A percentile compares a stretch with the other conserved stretches of the same genome.
phyloP scores from a whole-genome alignment of 2,329 filamentous ascomycete species.

The Cryphonectria carpinicola region DNA sequence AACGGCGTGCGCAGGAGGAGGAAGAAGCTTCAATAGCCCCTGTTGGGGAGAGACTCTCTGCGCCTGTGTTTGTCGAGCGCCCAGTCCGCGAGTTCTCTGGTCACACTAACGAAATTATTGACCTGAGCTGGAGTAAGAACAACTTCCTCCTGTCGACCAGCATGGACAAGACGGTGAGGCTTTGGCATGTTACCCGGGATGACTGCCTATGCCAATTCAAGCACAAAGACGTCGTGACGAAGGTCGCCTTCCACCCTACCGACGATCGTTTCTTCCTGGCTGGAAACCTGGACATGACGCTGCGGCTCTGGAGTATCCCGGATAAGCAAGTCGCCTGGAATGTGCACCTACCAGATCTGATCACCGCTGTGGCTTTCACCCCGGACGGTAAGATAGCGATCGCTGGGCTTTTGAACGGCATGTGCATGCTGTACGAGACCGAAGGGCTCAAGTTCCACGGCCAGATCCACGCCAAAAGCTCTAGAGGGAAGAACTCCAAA shows the following conservation, averaged over 20 bases:
- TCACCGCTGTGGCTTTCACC: slow-evolving; percentile 91
- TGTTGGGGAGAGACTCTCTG: slow-evolving; percentile 71
- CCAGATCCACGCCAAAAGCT: slow-evolving; percentile 92
- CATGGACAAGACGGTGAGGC: slow-evolving; percentile 94
- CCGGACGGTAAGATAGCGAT: slow-evolving; percentile 90
- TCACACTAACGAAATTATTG: slow-evolving; percentile 83
- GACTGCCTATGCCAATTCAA: slow-evolving; percentile 94
- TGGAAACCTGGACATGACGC: slow-evolving; percentile 84
- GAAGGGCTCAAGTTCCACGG: slow-evolving; percentile 83
- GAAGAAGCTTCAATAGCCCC: slow-evolving; percentile 56
- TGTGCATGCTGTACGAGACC: slow-evolving; percentile 91
- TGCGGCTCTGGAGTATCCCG: slow-evolving; percentile 94
- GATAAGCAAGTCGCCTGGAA: slow-evolving; percentile 91
- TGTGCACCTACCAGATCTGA: slow-evolving; percentile 78
- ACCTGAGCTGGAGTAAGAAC: slow-evolving; percentile 98
- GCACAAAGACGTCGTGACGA: slow-evolving; percentile 93
- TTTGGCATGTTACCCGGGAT: slow-evolving; percentile 86
- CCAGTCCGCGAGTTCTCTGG: slow-evolving; percentile 80
- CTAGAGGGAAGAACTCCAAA: slow-evolving; percentile 89
- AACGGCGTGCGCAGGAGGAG: slow-evolving; percentile 73
- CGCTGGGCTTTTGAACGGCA: slow-evolving; percentile 81
- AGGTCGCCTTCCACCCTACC: slow-evolving; percentile 89
- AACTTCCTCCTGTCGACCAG: slow-evolving; percentile 94
- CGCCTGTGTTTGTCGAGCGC: slow-evolving; percentile 84
- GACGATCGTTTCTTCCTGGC: slow-evolving; percentile 97